Evolutionary conservation across 2,329 filamentous ascomycete genomes (phyloP).

Genomic region (Verticillium isaacii): DNA sequence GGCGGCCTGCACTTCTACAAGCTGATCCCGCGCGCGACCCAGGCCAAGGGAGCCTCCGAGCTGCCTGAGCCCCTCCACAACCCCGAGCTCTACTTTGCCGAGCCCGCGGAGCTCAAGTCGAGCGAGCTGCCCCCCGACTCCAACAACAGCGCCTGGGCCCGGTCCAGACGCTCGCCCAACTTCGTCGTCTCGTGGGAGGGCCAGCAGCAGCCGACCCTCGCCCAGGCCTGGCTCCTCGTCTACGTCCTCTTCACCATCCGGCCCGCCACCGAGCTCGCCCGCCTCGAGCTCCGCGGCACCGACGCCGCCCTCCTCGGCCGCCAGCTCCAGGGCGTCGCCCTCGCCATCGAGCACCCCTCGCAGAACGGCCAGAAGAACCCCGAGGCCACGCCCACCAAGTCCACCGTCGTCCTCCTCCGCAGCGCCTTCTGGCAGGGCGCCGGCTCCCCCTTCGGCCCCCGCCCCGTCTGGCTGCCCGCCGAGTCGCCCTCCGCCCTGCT

Average conservation of each 20-base stretch:
- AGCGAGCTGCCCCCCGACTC: slow-evolving; percentile 43
- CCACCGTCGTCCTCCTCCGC: slow-evolving; percentile 39
- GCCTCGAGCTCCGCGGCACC: slow-evolving; percentile 37
- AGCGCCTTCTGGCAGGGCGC: slow-evolving; percentile 67
- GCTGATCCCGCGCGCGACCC: slow-evolving; percentile 22
- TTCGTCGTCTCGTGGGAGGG: slow-evolving; percentile 39
- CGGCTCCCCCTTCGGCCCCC: slow-evolving; percentile 61
- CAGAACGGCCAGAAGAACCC: slow-evolving; percentile 23
- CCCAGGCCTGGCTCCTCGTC: slow-evolving; percentile 47
- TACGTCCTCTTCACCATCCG: slow-evolving; percentile 49
- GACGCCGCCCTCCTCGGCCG: slow-evolving; percentile 26
- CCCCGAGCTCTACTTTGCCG: slow-evolving; percentile 35
- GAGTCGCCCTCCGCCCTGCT: slow-evolving; percentile 30
- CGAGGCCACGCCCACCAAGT: slow-evolving; percentile 20
- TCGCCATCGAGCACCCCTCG: slow-evolving; percentile 44
- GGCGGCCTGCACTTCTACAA: slow-evolving; percentile 25
- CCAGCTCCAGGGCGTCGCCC: slow-evolving; percentile 40
- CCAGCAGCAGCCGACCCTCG: slow-evolving; percentile 35
- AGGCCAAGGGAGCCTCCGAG: slow-evolving; percentile 20
- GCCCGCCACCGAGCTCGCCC: slow-evolving; percentile 42
- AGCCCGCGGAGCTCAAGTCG: slow-evolving; percentile 41
- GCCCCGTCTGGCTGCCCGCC: slow-evolving; percentile 55
- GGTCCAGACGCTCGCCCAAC: slow-evolving; percentile 48
- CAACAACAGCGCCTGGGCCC: slow-evolving; percentile 52
- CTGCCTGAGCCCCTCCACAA: slow-evolving; percentile 27